Base-by-base conservation (phyloP, 495 filamentous ascomycete genomes). In the Annulohypoxylon stygium region DNA sequence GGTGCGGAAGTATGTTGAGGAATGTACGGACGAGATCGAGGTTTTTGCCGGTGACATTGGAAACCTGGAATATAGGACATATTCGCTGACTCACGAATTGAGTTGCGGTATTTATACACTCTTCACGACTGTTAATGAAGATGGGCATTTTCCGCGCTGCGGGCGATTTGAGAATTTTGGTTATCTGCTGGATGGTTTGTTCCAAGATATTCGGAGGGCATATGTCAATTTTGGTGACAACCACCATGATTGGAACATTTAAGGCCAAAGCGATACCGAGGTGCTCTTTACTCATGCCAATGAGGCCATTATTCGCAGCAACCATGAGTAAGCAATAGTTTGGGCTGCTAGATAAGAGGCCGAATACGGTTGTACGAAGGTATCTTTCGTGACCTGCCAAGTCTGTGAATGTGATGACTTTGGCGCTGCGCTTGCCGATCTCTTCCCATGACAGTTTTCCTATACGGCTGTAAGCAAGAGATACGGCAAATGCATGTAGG, bases 301-400 rank as follows among this genome's bases (percentile, higher is more conserved):
- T 93, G 18, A 99, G 83, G 14, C 96, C 96, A 77, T 98, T 99
- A 77, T 99, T 99, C 34, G 96, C 96, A 5, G 97, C 96, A 5
- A 99, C 97, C 96, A 99, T 99, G 41, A 99, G 88, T 48, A 99
- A 81, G 81, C 97, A 98, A 84, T 98, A 99, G 76, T 98, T 97
- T 3, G 96, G 96, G 83, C 93, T 97, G 83, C 93, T 96, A 76
- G 93, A 96, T 45, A 99, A 81, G 68, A 99, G 86, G 4, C 96
- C 96, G 78, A 99, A 99, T 48, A 99, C 96, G 5, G 96, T 99
- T 3, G 96, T 99, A 2, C 97, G 91, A 23, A 99, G 86, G 75
- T 99, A 99, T 6, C 93, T 89, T 83, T 99, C 96, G 79, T 99
- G 96, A 51, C 96, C 96, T 39, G 96, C 96, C 68, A 99, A 83